Evolutionary conservation across 2,329 filamentous ascomycete species (phyloP).

Genomic region (Ilyonectria robusta): DNA sequence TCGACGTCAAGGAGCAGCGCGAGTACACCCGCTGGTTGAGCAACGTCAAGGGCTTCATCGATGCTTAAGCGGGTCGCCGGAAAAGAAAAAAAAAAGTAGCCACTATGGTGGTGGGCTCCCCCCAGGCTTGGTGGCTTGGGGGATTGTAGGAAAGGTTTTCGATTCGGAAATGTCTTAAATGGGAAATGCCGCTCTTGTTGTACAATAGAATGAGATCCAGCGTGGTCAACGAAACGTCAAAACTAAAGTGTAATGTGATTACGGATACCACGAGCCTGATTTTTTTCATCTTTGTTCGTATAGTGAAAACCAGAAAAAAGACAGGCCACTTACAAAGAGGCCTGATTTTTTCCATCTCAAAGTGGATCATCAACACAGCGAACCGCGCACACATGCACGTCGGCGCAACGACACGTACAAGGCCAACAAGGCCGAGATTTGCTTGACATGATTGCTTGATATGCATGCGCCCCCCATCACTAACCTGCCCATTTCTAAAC

Average conservation of each 20-base stretch:
- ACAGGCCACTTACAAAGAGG: not conserved
- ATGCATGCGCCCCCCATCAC: constrained; percentile 14
- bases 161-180: constrained; percentile 39
- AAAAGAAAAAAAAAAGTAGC: not conserved
- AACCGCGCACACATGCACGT: not conserved
- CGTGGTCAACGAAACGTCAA: constrained; percentile 39
- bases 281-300: not conserved
- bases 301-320: not conserved
- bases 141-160: constrained; percentile 26
- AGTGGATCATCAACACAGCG: constrained; percentile 8
- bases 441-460: constrained; percentile 6
- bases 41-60: constrained; percentile 88
- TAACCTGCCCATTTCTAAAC: constrained; percentile 14
- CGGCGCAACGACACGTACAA: not conserved
- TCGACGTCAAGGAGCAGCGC: constrained; percentile 98
- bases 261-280: constrained; percentile 23
- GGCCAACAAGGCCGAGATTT: constrained; percentile 3
- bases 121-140: not conserved
- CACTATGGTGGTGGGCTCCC: not conserved
- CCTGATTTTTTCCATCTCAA: not conserved
- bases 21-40: constrained; percentile 95
- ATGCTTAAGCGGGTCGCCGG: constrained; percentile 65
- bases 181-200: constrained; percentile 49
- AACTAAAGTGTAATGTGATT: constrained; percentile 46
- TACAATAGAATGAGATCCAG: constrained; percentile 46